These are phyloP conservation scores for Mucor irregularis DNA, from an alignment of 371 early-diverging fungal species.

Conservation along the genomic window DNA sequence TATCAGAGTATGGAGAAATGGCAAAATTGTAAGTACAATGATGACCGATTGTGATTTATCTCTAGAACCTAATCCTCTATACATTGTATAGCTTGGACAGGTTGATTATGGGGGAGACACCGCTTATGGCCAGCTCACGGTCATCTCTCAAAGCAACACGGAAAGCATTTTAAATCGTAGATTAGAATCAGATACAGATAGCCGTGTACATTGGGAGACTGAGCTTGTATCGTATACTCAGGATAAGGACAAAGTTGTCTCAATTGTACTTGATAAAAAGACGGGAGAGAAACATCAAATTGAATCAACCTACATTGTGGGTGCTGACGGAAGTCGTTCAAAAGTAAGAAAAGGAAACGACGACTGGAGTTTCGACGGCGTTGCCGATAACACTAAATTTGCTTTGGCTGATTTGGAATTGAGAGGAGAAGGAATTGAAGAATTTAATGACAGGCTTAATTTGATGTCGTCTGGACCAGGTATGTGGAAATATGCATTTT, in stretches of 20 bases:
- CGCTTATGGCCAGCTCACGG: slow-evolving; percentile 30
- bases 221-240: slow-evolving; percentile 32
- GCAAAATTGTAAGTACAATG: slow-evolving; percentile 16
- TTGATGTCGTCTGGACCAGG: slow-evolving; percentile 1
- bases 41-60: background rate
- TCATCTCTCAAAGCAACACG: slow-evolving; percentile 28
- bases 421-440: slow-evolving; percentile 12
- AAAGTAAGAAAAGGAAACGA: slow-evolving; percentile 27
- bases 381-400: slow-evolving; percentile 25
- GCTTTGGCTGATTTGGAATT: slow-evolving; percentile 34
- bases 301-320: slow-evolving; percentile 32
- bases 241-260: slow-evolving; percentile 23
- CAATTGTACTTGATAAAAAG: slow-evolving; percentile 5
- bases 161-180: slow-evolving; percentile 19
- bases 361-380: slow-evolving; percentile 40
- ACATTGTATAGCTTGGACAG: slow-evolving; percentile 10
- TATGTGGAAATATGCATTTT: background rate
- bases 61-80: too few species aligned
- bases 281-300: slow-evolving; percentile 10
- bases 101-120: slow-evolving; percentile 27
- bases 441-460: slow-evolving; percentile 13
- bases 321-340: slow-evolving; percentile 48
- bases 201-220: slow-evolving; percentile 31
- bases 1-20: slow-evolving; percentile 16
- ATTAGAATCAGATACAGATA: slow-evolving; percentile 8